phyloP scores from a whole-genome alignment of 805 yeast genomes.

The Saccharomycopsis capsularis region DNA sequence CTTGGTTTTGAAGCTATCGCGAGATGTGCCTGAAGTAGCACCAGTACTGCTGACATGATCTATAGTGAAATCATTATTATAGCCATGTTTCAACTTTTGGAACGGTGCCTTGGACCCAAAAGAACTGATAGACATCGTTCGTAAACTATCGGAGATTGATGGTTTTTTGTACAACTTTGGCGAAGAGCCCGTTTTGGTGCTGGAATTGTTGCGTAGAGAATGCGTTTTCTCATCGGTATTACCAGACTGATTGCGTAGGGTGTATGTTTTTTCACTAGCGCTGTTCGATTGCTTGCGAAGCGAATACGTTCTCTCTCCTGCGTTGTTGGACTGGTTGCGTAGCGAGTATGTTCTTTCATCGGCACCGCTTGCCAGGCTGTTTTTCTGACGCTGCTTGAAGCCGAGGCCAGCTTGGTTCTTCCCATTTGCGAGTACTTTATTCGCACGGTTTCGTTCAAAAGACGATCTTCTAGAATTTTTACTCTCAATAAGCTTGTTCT shows the following conservation, averaged over 20 bases:
- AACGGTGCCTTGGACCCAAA: constrained; percentile 2
- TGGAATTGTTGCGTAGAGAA: no score
- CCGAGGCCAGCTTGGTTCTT: no score
- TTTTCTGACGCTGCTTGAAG: no score
- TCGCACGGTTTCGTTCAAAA: constrained; percentile 4
- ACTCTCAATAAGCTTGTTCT: not conserved
- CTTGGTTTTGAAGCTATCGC: no score
- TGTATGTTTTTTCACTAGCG: not conserved
- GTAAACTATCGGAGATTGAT: constrained; percentile 1
- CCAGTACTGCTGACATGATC: no score
- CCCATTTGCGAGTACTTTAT: constrained; percentile 4
- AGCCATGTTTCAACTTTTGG: not conserved
- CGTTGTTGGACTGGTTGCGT: not conserved
- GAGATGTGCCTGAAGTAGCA: no score
- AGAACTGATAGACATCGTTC: constrained; percentile 8
- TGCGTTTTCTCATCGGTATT: not conserved
- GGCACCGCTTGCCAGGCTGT: not conserved
- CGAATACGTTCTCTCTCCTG: not conserved
- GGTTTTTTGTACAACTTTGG: constrained; percentile 7
- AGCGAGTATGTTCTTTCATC: not conserved
- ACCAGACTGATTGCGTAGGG: no score
- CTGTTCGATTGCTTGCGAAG: not conserved
- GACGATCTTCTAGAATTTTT: constrained; percentile 1
- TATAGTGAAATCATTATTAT: no score
- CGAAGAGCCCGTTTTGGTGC: not conserved